phyloP scores from a whole-genome alignment of 768 basidiomycete genomes.

The Mycena rosella region DNA sequence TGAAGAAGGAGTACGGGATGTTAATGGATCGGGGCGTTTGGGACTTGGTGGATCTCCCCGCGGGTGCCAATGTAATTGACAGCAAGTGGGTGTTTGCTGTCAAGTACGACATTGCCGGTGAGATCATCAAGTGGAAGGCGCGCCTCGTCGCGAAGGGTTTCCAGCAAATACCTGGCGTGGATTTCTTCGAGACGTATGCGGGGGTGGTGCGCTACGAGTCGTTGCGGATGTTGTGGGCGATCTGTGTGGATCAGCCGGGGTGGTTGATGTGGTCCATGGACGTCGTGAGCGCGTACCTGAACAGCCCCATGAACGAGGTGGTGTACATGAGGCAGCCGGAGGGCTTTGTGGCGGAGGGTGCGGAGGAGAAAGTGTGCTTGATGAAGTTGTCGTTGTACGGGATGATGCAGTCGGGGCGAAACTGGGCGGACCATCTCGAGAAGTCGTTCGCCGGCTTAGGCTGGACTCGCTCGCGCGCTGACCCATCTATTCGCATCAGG shows the following conservation, averaged over 20 bases:
- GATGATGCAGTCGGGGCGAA: conserved; percentile 33
- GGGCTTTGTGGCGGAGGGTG: conserved; percentile 33
- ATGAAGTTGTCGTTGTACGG: conserved; percentile 29
- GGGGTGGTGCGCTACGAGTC: conserved; percentile 20
- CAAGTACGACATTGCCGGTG: conserved; percentile 46
- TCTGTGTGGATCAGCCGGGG: conserved; percentile 43
- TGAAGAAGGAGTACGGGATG: conserved; percentile 18
- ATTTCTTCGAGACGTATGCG: conserved; percentile 21
- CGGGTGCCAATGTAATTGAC: conserved; percentile 1
- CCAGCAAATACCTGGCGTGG: conserved; percentile 9
- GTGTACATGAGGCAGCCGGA: conserved; percentile 52
- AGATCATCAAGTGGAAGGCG: conserved; percentile 21
- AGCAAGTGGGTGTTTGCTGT: conserved; percentile 48
- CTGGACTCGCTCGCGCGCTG: conserved; percentile 29
- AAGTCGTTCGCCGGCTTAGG: not conserved
- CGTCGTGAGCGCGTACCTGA: conserved; percentile 40
- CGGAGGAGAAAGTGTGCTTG: conserved; percentile 17
- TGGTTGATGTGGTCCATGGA: conserved; percentile 47
- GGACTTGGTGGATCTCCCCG: conserved; percentile 36
- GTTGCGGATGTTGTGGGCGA: conserved; percentile 35
- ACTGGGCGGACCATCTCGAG: conserved; percentile 30
- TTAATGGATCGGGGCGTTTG: conserved; percentile 38
- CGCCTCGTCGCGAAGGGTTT: conserved; percentile 15
- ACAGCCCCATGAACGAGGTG: conserved; percentile 36
- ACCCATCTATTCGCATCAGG: conserved; percentile 26